Base-by-base conservation (phyloP, 257 asterid genomes). In the Agastache rugosa region DNA sequence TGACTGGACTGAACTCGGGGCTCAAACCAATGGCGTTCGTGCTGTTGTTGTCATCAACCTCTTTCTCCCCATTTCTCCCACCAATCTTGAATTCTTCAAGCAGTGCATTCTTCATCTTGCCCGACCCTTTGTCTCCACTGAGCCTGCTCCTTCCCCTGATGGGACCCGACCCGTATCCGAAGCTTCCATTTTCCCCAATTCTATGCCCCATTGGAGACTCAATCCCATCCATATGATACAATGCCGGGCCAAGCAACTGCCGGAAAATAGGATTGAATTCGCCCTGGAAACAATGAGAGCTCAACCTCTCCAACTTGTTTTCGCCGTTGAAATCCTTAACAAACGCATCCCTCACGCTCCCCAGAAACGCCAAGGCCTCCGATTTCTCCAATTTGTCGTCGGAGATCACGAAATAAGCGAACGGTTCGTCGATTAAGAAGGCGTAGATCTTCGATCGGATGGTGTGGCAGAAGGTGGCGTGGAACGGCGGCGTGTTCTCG, bases 201-300 rank as follows among this genome's bases (percentile, higher is more conserved):
- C 77, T 81, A n/a, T 68, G 78, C 45, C 83, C 80, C 6, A 22
- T 56, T 11, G 94, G 88, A 6, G 94, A 83, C 81, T 48, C 69
- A 0, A 85, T 50, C 2, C 75, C 82, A 53, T 77, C 88, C 82
- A 67, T 48, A 2, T 81, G 72, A 59, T 84, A 88, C 53, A 70
- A 51, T 10, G 69, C 83, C 29, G 88, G 76, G 17, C 88, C 88
- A 75, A 89, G 44, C 71, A 92, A 50, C 61, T 87, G 84, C 47
- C 89, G 96, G 78, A 94, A 92, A 68, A 94, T 89, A 0, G 96
- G 97, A 70, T 71, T 90, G 48, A 94, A 79, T 51, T 94, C 97
- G 0, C 96, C 97, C 67, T 94, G 99, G 63, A 87, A 89, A 31
- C 96, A 92, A 82, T 90, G 96, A 3, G 97, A 83, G 29, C 72